A percentile compares a stretch with the other conserved stretches of the same genome.
Conservation (phyloP, 2,329 filamentous ascomycete genomes). For the Aspergillus phoenicis region DNA sequence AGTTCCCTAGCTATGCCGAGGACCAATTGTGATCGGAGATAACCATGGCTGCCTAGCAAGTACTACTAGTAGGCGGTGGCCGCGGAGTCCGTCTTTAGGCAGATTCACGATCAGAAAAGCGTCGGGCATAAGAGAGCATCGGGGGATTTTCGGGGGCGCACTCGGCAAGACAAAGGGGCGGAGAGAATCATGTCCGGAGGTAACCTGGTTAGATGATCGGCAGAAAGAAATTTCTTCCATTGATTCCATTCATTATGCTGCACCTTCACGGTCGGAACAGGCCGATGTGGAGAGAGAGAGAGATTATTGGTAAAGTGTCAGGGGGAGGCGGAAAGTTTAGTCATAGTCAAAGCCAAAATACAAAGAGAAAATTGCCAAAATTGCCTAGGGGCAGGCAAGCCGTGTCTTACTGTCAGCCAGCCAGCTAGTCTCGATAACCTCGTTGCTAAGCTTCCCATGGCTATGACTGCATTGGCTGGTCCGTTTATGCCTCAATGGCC, state of each 20-base stretch:
- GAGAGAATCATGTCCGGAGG: not conserved
- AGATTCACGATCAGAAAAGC: not conserved
- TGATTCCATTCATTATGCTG: not conserved
- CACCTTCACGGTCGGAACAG: not conserved
- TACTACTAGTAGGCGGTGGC: not conserved
- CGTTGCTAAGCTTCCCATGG: slow-evolving; percentile 8
- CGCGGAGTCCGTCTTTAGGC: not conserved
- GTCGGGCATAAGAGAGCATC: not conserved
- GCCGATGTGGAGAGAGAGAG: not conserved
- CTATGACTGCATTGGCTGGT: not conserved
- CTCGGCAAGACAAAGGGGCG: not conserved
- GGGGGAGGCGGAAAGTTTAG: not conserved
- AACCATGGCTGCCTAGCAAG: not conserved
- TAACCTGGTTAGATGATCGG: not conserved
- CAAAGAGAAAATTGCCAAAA: too few relatives aligned
- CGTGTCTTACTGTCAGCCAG: not conserved
- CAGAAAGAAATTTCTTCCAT: not conserved
- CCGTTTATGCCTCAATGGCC: slow-evolving; percentile 3
- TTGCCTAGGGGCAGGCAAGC: not conserved
- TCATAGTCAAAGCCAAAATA: not conserved
- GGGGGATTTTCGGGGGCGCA: not conserved
- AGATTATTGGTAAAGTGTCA: not conserved
- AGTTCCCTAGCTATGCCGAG: not conserved
- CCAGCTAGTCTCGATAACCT: slow-evolving; percentile 3
- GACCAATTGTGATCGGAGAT: not conserved